Evolutionary conservation across 2,329 filamentous ascomycete genomes (phyloP).

Genomic region (Botryotinia convoluta): DNA sequence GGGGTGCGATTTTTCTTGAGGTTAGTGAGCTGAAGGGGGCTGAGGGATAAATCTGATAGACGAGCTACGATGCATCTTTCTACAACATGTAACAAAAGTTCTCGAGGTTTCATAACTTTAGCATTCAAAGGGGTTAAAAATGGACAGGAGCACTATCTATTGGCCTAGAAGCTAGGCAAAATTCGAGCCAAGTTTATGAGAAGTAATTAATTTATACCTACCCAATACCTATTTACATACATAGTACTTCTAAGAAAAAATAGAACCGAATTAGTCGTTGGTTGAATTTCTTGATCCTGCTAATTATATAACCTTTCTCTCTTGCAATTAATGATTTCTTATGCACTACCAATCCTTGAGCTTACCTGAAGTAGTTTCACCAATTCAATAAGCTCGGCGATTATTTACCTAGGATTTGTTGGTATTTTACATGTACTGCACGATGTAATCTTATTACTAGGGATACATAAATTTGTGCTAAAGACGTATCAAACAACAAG

Average conservation of each 20-base stretch:
- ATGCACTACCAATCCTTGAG: neutral
- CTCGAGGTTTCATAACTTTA: neutral
- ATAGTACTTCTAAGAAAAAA: neutral
- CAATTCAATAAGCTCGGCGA: neutral
- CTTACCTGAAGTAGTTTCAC: neutral
- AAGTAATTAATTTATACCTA: conserved; percentile 8
- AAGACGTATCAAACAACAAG: neutral
- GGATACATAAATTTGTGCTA: neutral
- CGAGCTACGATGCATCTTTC: conserved; percentile 3
- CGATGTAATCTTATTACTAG: neutral
- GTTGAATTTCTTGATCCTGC: neutral
- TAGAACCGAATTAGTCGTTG: neutral
- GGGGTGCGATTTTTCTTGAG: neutral
- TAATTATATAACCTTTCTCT: neutral
- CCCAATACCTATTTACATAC: neutral
- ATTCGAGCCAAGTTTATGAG: neutral
- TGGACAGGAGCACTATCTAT: conserved; percentile 13
- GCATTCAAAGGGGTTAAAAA: conserved; percentile 19
- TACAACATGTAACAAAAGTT: conserved; percentile 9
- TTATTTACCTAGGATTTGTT: neutral
- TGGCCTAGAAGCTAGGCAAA: neutral
- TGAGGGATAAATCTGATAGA: conserved; percentile 3
- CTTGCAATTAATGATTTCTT: neutral
- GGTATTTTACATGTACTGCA: neutral
- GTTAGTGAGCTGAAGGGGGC: neutral